Evolutionary conservation across 345 rosid species (phyloP).

Genomic region (Eutrema japonicum): DNA sequence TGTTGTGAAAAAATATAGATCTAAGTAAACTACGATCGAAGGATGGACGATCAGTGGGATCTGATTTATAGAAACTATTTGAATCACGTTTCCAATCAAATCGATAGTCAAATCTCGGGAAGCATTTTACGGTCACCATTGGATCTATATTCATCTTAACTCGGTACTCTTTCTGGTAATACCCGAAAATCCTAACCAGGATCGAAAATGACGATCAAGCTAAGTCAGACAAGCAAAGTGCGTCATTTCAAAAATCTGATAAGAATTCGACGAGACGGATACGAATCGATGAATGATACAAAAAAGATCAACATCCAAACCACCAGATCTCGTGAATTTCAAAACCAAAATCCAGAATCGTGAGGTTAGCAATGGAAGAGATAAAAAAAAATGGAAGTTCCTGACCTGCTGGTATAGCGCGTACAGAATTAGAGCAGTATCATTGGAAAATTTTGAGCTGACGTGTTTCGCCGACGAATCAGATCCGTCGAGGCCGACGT

Average conservation of each 20-base stretch:
- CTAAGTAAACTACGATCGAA: constrained; percentile 15
- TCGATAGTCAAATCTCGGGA: neutral
- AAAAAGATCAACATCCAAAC: neutral
- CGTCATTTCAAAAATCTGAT: constrained; percentile 31
- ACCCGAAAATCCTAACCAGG: constrained; percentile 16
- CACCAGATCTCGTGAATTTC: constrained; percentile 43
- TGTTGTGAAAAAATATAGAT: constrained; percentile 19
- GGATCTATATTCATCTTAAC: constrained; percentile 27
- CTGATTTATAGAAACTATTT: constrained; percentile 9
- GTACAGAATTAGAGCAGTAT: constrained; percentile 83
- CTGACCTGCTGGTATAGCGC: constrained; percentile 86
- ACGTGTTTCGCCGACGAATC: constrained; percentile 55
- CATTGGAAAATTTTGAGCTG: constrained; percentile 76
- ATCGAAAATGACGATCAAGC: constrained; percentile 28
- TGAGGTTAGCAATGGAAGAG: constrained; percentile 12
- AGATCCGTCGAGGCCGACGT: constrained; percentile 91
- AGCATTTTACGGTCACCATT: constrained; percentile 10
- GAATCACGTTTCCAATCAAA: neutral
- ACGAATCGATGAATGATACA: constrained; percentile 20
- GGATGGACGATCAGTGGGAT: constrained; percentile 18
- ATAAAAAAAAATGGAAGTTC: constrained; percentile 25
- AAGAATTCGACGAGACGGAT: constrained; percentile 8
- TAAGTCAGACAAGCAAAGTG: constrained; percentile 20
- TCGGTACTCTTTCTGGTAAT: neutral
- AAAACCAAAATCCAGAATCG: constrained; percentile 11